phyloP scores from a whole-genome alignment of 2,329 filamentous ascomycete genomes.

The Penicillium digitatum region DNA sequence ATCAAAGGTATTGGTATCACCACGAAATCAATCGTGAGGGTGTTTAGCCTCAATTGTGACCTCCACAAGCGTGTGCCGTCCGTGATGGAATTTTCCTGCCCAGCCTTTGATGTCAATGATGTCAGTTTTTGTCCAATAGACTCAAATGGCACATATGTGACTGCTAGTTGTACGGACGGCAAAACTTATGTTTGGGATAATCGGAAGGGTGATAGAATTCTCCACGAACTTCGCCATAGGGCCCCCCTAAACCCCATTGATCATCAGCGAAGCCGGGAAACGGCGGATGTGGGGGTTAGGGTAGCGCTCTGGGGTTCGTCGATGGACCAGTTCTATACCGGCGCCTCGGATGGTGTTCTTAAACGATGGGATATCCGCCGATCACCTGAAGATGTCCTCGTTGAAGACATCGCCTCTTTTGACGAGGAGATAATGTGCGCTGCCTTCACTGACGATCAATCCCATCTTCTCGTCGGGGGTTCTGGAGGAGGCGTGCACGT shows the following conservation, averaged over 20 bases:
- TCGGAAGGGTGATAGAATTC: constrained; percentile 43
- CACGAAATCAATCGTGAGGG: constrained; percentile 49
- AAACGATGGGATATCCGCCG: constrained; percentile 58
- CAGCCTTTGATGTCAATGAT: constrained; percentile 60
- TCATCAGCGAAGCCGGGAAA: constrained; percentile 41
- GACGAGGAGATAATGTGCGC: constrained; percentile 56
- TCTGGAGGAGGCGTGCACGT: constrained; percentile 54
- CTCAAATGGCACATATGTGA: constrained; percentile 45
- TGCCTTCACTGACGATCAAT: constrained; percentile 53
- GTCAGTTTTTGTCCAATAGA: constrained; percentile 49
- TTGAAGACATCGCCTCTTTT: constrained; percentile 50
- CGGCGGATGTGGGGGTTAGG: constrained; percentile 55
- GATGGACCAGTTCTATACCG: constrained; percentile 53
- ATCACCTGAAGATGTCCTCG: constrained; percentile 48
- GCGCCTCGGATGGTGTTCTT: constrained; percentile 58
- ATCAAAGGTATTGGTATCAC: constrained; percentile 31
- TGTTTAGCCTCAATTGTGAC: constrained; percentile 44
- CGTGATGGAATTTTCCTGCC: constrained; percentile 51
- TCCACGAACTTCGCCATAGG: constrained; percentile 52
- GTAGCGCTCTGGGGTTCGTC: constrained; percentile 56
- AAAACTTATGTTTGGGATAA: constrained; percentile 59
- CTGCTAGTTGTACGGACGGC: constrained; percentile 59
- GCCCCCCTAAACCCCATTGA: constrained; percentile 48
- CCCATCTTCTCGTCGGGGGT: constrained; percentile 56
- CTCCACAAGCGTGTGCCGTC: constrained; percentile 1